Evolutionary conservation across 176 grass and related monocot species (phyloP), one percentile per base, ranked within the genome.

Genomic region (Poa pratensis): DNA sequence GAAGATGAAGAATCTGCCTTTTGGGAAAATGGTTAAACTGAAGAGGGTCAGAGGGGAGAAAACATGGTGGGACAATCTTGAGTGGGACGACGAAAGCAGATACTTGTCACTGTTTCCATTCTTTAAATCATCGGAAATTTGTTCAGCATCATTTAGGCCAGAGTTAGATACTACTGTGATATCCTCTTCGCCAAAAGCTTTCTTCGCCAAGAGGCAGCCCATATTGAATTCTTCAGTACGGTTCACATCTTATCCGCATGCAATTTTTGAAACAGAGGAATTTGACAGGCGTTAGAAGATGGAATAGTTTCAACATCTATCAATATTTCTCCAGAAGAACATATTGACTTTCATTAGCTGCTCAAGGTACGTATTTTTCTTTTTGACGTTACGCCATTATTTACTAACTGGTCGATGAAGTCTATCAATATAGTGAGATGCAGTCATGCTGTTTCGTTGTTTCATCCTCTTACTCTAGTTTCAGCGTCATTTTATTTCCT

Each of bases 1-100:
- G 3, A 82, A 72, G 70, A 71, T 91, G 37, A 85, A 82, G 40
- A 79, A 73, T 10, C 82, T 82, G 61, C 76, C 85, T n/a, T 62
- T 82, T 30, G 15, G 22, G 22, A 0, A 51, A 6, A 60, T 68
- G 22, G 60, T 32, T 39, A 87, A 71, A 75, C 40, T 84, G 23
- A 85, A 69, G 64, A 81, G 83, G 53, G 82, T 91, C 3, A 62
- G 64, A 28, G 85, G 70, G 62, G 85, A 82, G 61, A 84, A 53
- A 43, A 73, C 9, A 17, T 91, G 84, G 80, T 90, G 88, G 88
- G 74, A 90, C 14, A 83, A 62, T 53, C 22, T 90, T 68, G 14
- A 78, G 71, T 87, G 81, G 89, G 76, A 61, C 1, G 27, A 91
- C 1, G 19, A 68, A 35, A 71, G 24, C 37, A 69, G 17, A 22